Base-by-base conservation (phyloP, 129 eudicot genomes). In the Arctium lappa region DNA sequence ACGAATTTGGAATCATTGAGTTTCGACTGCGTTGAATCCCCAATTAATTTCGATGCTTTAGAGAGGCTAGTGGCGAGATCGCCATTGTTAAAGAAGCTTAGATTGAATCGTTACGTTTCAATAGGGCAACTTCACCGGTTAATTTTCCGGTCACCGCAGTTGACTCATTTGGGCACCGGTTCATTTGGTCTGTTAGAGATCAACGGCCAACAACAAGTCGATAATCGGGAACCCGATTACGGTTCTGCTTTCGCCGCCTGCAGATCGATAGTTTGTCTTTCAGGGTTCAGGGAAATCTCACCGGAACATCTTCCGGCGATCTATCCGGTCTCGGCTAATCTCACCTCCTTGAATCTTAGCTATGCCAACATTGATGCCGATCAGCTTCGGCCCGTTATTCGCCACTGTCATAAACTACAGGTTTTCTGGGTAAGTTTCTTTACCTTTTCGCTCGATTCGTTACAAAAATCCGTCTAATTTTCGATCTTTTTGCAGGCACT, bases 151-250 rank as follows among this genome's bases (percentile, higher is more conserved):
- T 92, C 97, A 36, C 94, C 97, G 13, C 94, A 92, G 75, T 87
- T 92, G 73, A 90, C 97, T 63, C 91, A 92, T 85, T 82, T 92
- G 33, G 97, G 97, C 30, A 92, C 97, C 7, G 97, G 97, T 53
- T 85, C 97, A 0, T 92, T 92, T 78, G 66, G 85, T 63, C 72
- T 86, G 2, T 33, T 76, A 4, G 91, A 85, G 34, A 44, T 37
- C 71, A 70, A 16, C 42, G 77, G 53, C 40, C 90, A 85, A 71
- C 80, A 70, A 33, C 86, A 72, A 68, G 85, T 65, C 29, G 88
- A 76, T 76, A 89, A 89, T 63, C 90, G 74, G 48, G 94, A 89
- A 46, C 92, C 89, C 0, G 94, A 92, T 83, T 89, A 88, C 46
- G 69, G 13, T 46, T 83, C 94, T 53, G 91, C 91, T 32, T 92